Evolutionary conservation across 2,329 filamentous ascomycete species (phyloP).

Genomic region (Aspergillus tanneri): DNA sequence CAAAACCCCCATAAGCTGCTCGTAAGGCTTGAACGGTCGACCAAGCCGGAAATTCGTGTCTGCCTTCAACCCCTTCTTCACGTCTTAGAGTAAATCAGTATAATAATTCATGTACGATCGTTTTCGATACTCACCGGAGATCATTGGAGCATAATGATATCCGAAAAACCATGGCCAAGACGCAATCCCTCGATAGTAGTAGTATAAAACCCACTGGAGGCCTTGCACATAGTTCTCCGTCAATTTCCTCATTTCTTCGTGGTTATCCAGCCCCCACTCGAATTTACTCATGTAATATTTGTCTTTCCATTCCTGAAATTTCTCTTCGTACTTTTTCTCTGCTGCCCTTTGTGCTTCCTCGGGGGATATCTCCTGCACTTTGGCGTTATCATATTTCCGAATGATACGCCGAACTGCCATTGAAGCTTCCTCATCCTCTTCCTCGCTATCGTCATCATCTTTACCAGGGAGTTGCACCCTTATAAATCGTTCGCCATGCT

Average conservation of each 20-base stretch:
- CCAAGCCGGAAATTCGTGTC: conserved; percentile 91
- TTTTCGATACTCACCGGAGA: conserved; percentile 63
- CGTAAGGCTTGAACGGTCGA: conserved; percentile 90
- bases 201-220: conserved; percentile 95
- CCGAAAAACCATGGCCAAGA: conserved; percentile 98
- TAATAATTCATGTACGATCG: no score
- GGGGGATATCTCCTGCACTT: conserved; percentile 73
- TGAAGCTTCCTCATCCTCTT: conserved; percentile 79
- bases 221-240: conserved; percentile 97
- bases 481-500: conserved; percentile 65
- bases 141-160: conserved; percentile 97
- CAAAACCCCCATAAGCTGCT: conserved; percentile 97
- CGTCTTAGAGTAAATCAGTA: conserved; percentile 57
- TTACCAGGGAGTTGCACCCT: conserved; percentile 61
- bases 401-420: conserved; percentile 82
- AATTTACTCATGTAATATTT: conserved; percentile 91
- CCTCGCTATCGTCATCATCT: conserved; percentile 55
- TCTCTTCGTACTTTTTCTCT: conserved; percentile 82
- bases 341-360: conserved; percentile 77
- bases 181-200: conserved; percentile 95
- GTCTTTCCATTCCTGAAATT: conserved; percentile 91
- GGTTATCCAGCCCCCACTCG: conserved; percentile 78
- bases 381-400: conserved; percentile 86
- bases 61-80: conserved; percentile 80
- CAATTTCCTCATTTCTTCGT: conserved; percentile 75